Conservation (phyloP, 768 basidiomycete genomes). For the Phlebiopsis gigantea region DNA sequence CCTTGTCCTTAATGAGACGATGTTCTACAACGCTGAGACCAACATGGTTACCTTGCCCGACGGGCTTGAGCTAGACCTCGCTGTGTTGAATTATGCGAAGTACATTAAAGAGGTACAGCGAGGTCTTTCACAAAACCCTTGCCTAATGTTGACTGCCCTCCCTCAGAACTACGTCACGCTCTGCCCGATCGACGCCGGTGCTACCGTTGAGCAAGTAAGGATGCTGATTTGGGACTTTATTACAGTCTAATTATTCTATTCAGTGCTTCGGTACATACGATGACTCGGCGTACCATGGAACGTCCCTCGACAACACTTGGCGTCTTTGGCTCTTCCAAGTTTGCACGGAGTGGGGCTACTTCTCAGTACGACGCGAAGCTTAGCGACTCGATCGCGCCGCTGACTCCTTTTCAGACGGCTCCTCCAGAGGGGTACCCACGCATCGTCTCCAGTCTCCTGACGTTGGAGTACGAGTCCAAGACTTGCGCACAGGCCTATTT, state of each 20-base stretch:
- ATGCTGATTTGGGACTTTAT: not conserved
- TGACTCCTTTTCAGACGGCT: conserved; percentile 44
- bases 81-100: conserved; percentile 66
- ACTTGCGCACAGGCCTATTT: conserved; percentile 73
- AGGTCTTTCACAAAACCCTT: conserved; percentile 6
- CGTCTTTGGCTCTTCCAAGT: conserved; percentile 88
- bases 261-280: conserved; percentile 88
- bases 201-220: conserved; percentile 45
- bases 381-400: no score
- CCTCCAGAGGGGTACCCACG: conserved; percentile 61
- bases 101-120: conserved; percentile 74
- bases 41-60: conserved; percentile 41
- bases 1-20: conserved; percentile 23
- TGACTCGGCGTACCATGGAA: conserved; percentile 56
- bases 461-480: conserved; percentile 64
- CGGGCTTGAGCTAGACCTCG: conserved; percentile 47
- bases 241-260: not conserved
- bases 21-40: conserved; percentile 42
- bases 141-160: not conserved
- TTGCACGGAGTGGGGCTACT: conserved; percentile 96
- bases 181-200: conserved; percentile 44
- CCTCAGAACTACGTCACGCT: conserved; percentile 46
- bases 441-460: conserved; percentile 76
- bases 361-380: conserved; percentile 45
- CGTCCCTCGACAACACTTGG: conserved; percentile 70